Percentiles rank a stretch among this genome's conserved stretches.
Evolutionary conservation across 208 protist genomes (phyloP).

Genomic region (Crithidia expoeki): DNA sequence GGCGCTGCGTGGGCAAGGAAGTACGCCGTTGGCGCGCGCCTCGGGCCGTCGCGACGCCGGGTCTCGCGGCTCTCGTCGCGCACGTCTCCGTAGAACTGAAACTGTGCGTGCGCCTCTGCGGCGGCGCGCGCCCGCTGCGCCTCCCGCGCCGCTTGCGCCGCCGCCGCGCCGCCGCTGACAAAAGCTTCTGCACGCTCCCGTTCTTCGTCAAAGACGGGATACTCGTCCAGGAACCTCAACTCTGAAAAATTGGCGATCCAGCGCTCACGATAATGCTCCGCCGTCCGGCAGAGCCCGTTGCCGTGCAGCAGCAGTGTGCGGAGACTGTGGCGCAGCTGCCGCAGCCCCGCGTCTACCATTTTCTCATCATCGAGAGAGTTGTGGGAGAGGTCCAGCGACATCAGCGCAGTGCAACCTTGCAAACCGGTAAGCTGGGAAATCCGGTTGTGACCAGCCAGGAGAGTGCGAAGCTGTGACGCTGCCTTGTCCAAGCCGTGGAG

Average conservation of each 20-base stretch:
- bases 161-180: slow-evolving; percentile 44
- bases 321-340: slow-evolving; percentile 42
- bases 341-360: slow-evolving; percentile 28
- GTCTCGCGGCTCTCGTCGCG: slow-evolving; percentile 23
- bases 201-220: slow-evolving; percentile 74
- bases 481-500: slow-evolving; percentile 48
- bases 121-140: slow-evolving; percentile 35
- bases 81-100: slow-evolving; percentile 42
- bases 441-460: slow-evolving; percentile 64
- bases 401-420: slow-evolving; percentile 13
- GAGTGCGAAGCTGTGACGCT: slow-evolving; percentile 48
- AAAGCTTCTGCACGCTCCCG: slow-evolving; percentile 74
- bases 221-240: slow-evolving; percentile 77
- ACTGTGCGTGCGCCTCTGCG: slow-evolving; percentile 38
- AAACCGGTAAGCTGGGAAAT: slow-evolving; percentile 28
- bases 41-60: slow-evolving; percentile 22
- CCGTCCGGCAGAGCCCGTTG: slow-evolving; percentile 63
- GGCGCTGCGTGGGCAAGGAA: slow-evolving; percentile 8
- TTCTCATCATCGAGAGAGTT: slow-evolving; percentile 52
- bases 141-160: slow-evolving; percentile 40
- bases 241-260: slow-evolving; percentile 58
- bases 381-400: slow-evolving; percentile 71
- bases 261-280: slow-evolving; percentile 81
- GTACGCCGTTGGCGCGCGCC: slow-evolving; percentile 21
- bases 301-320: slow-evolving; percentile 81